Conservation (phyloP, 352 stramenopile genomes). For the Phytophthora europaea region DNA sequence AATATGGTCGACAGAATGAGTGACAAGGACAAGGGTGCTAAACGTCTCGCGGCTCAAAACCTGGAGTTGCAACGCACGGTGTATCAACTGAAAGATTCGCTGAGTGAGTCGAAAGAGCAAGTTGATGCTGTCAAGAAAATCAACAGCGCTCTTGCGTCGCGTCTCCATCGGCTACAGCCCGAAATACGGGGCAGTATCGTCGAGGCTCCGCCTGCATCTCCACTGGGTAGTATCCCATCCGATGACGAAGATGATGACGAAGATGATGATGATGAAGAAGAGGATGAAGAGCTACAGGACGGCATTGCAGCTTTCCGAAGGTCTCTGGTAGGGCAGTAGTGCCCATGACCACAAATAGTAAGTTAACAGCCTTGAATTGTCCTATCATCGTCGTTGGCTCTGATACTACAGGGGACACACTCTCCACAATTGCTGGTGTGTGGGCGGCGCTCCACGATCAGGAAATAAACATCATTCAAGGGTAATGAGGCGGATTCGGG, state of each 20-base stretch:
- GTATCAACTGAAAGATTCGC: conserved; percentile 77
- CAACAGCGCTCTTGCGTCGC: conserved; percentile 75
- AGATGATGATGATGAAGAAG: conserved; percentile 53
- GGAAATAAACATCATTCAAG: neutral
- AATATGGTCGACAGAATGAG: conserved; percentile 59
- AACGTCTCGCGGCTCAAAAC: conserved; percentile 73
- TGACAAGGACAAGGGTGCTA: conserved; percentile 76
- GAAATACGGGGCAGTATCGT: conserved; percentile 65
- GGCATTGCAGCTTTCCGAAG: conserved; percentile 52
- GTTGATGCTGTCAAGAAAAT: conserved; percentile 78
- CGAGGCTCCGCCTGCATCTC: conserved; percentile 49
- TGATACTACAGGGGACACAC: neutral
- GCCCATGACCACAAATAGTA: conserved; percentile 2
- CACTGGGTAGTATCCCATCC: conserved; percentile 48
- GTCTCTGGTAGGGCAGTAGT: conserved; percentile 40
- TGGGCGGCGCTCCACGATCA: neutral
- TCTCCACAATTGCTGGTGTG: neutral
- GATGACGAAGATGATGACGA: conserved; percentile 68
- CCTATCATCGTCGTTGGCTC: neutral
- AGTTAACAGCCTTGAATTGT: neutral
- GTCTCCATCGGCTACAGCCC: conserved; percentile 65
- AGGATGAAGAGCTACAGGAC: conserved; percentile 48
- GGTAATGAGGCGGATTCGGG: neutral
- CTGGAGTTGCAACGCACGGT: conserved; percentile 75
- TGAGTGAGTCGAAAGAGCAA: conserved; percentile 79